A percentile compares a stretch with the other conserved stretches of the same genome.
phyloP scores from a whole-genome alignment of 345 rosid genomes.

The Geranium rotundifolium region DNA sequence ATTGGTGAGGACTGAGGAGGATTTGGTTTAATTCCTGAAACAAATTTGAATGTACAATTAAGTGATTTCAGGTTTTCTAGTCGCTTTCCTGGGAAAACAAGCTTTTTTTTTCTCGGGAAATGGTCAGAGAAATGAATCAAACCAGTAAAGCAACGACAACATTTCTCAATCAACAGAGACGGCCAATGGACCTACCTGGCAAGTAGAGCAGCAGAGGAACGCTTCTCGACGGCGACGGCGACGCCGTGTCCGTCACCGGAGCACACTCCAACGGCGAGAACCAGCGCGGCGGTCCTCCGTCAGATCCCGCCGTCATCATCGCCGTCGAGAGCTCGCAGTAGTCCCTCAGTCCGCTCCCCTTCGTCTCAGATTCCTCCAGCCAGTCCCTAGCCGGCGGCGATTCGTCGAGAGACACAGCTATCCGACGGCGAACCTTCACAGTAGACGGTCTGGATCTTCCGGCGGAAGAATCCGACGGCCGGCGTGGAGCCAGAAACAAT shows the following conservation, averaged over 20 bases:
- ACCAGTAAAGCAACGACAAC: not conserved
- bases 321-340: slow-evolving; percentile 29
- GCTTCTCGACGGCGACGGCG: slow-evolving; percentile 9
- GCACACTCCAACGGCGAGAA: slow-evolving; percentile 45
- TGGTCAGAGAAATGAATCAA: not conserved
- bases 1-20: too few species aligned
- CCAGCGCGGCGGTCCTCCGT: slow-evolving; percentile 62
- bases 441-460: not conserved
- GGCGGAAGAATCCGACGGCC: not conserved
- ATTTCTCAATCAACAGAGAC: not conserved
- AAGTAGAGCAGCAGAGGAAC: slow-evolving; percentile 47
- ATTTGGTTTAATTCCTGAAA: too few species aligned
- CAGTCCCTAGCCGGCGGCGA: slow-evolving; percentile 2
- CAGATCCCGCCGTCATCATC: slow-evolving; percentile 17
- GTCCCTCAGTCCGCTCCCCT: slow-evolving; percentile 20
- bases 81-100: too few species aligned
- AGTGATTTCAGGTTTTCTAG: too few species aligned
- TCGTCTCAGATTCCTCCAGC: slow-evolving; percentile 6
- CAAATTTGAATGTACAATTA: too few species aligned
- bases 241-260: not conserved
- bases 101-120: too few species aligned
- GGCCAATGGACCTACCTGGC: slow-evolving; percentile 27
- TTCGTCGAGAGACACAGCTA: slow-evolving; percentile 8
- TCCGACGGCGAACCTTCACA: not conserved
- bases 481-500: not conserved